Evolutionary conservation across 2,329 filamentous ascomycete species (phyloP), one percentile per base, ranked within the genome.

Genomic region (Diaporthe vaccinii): DNA sequence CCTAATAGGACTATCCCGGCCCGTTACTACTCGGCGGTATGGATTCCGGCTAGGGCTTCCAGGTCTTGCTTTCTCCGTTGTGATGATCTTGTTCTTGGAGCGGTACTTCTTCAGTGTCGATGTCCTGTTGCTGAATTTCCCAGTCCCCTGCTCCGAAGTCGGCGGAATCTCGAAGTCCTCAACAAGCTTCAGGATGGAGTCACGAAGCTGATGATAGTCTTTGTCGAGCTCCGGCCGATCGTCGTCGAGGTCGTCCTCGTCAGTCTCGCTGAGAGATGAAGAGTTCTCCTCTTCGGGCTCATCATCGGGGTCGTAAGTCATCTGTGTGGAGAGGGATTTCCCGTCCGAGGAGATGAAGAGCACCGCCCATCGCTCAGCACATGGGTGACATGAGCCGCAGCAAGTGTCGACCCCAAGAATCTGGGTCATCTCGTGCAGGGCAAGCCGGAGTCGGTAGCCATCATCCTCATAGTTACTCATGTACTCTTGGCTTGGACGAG

Each of bases 121-220:
- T 7, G 92, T 92, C 49, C 93, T 89, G 79, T 95, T 95, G 83
- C 93, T 95, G 78, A 95, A 93, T 20, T 88, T 89, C 57, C 88
- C 87, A 41, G 87, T 89, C 68, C 90, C 89, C 6, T 89, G 88
- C 61, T 93, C 90, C 15, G 93, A 84, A 57, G 89, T 91, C 72
- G 93, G 91, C 0, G 93, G 93, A 58, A 95, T 94, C 80, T 97
- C 94, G 76, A 93, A 96, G 77, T 97, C 94, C 80, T 95, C 91
- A 0, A 97, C 93, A 6, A 97, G 87, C 81, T 93, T 95, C 75
- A 95, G 85, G 72, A 97, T 94, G 0, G 94, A 94, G 76, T 95
- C 92, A 75, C 96, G 93, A 5, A 97, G 85, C 77, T 94, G 93
- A 80, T 95, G 93, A 78, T 96, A 95, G 80, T 95, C 94, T 79